phyloP scores from a whole-genome alignment of 371 early-diverging fungal genomes.

The Mortierella sp. region DNA sequence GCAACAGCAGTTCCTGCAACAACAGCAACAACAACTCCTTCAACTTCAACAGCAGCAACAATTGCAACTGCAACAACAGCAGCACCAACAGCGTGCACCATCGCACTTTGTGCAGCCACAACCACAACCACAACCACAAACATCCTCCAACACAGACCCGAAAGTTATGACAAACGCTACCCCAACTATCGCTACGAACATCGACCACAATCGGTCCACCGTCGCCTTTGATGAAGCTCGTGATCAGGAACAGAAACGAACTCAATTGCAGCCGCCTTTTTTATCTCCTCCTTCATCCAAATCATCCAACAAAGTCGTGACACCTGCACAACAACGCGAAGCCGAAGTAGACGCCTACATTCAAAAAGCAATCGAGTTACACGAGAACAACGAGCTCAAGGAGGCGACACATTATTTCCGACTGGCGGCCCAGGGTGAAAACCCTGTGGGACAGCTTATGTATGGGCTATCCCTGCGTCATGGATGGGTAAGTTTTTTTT shows the following conservation, averaged over 20 bases:
- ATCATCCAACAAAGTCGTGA: constrained; percentile 13
- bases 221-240: constrained; percentile 29
- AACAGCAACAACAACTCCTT: constrained; percentile 8
- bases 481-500: constrained; percentile 80
- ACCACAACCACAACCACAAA: constrained; percentile 1
- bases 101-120: constrained; percentile 1
- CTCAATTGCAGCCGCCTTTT: neutral
- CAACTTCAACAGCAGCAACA: constrained; percentile 10
- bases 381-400: constrained; percentile 78
- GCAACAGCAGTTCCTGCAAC: constrained; percentile 10
- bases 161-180: constrained; percentile 21
- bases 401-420: constrained; percentile 85
- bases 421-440: constrained; percentile 77
- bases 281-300: constrained; percentile 1
- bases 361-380: constrained; percentile 66
- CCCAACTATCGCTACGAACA: constrained; percentile 28
- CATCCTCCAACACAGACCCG: constrained; percentile 1
- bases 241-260: neutral
- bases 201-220: constrained; percentile 17
- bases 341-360: constrained; percentile 62
- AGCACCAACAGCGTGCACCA: neutral
- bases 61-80: neutral
- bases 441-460: constrained; percentile 85
- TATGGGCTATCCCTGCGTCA: constrained; percentile 91
- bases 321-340: constrained; percentile 47